These are phyloP conservation scores for Dendryphion nanum DNA, from an alignment of 2,329 filamentous ascomycete species.

Conservation along the genomic window DNA sequence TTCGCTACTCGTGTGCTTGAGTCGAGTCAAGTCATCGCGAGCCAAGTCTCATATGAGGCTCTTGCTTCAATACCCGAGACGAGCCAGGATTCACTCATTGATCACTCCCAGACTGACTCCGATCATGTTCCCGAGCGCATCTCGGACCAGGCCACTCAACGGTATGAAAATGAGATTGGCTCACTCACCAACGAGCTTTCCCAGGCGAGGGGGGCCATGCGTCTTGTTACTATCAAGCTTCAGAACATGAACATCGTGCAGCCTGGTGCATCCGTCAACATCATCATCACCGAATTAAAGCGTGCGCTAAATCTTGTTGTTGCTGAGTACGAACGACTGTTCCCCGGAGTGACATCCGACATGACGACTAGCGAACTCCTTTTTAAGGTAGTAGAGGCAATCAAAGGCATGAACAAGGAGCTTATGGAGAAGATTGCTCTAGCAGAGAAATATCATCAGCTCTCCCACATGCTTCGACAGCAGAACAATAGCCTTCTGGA, in stretches of 20 bases:
- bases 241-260: constrained; percentile 43
- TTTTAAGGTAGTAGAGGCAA: constrained; percentile 39
- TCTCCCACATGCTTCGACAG: constrained; percentile 36
- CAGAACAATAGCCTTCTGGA: constrained; percentile 32
- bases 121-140: constrained; percentile 21
- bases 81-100: constrained; percentile 20
- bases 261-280: constrained; percentile 27
- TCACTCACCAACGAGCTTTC: constrained; percentile 38
- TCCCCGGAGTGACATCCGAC: constrained; percentile 39
- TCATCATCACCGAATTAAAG: constrained; percentile 42
- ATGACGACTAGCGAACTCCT: constrained; percentile 42
- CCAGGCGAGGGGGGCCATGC: constrained; percentile 40
- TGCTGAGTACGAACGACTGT: constrained; percentile 38
- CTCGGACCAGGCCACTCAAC: constrained; percentile 35
- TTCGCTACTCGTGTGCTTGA: constrained; percentile 28
- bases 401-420: constrained; percentile 29
- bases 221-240: constrained; percentile 45
- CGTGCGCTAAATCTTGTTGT: constrained; percentile 43
- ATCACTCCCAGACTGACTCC: constrained; percentile 16
- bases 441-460: constrained; percentile 33
- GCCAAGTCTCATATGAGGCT: constrained; percentile 15
- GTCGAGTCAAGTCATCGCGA: constrained; percentile 15
- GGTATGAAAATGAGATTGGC: constrained; percentile 42
- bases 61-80: constrained; percentile 1
- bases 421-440: constrained; percentile 28